Base-by-base conservation (phyloP, 805 yeast species). In the Candida stauntonica region DNA sequence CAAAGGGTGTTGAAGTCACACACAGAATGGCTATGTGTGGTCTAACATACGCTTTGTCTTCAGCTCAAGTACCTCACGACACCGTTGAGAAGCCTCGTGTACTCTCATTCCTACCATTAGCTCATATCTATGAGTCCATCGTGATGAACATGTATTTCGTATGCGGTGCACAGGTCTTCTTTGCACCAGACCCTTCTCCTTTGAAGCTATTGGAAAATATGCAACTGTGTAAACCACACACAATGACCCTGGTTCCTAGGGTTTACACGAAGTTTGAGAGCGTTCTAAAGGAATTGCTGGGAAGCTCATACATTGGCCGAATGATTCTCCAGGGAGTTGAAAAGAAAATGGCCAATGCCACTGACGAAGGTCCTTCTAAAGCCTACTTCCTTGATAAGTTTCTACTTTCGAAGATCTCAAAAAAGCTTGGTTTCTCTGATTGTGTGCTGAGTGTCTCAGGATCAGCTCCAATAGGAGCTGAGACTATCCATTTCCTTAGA, bases 401-500 rank as follows among this genome's bases (percentile, higher is more conserved):
- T n/a, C n/a, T 15, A 21, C 31, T 14, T 29, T 43, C 30, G 45
- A 48, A 41, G 65, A 52, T 81, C 81, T 63, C 33, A 48, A 60
- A 36, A 46, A 52, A 47, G 31, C 47, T 69, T 6, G 76, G 76
- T 1, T 58, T 70, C 48, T 61, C 60, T 17, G 54, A 67, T 16
- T 51, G 63, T 17, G 42, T 47, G n/a, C 46, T 53, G 31, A 45
- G 60, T 27, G 55, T 61, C 17, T 52, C 64, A 26, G 82, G 85
- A 3, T 75, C 81, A 35, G 86, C 86, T 6, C 86, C 86, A 24
- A 67, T 79, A 41, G 64, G 77, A 31, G 66, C 70, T 13, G 72
- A 67, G 35, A 72, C 82, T 3, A 63, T 77, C 20, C 66, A 63
- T 44, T 79, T 77, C 55, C 53, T 79, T 43, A 72, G 73, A 52